Percentiles rank a stretch among this genome's conserved stretches.
Conservation (phyloP, 2,329 filamentous ascomycete genomes). For the Sclerotinia nivalis region DNA sequence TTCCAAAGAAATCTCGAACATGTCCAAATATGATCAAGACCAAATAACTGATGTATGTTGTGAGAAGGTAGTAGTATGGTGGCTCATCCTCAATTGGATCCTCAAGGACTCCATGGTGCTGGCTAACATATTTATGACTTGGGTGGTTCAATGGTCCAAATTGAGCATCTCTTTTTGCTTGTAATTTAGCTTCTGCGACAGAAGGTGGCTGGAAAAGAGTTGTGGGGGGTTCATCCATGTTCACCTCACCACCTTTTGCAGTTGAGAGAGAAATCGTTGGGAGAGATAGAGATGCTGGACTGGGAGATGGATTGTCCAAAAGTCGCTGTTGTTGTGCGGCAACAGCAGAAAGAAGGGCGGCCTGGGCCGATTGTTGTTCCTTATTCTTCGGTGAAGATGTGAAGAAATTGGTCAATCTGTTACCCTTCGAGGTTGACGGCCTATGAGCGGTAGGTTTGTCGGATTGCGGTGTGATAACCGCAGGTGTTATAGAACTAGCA, state of each 20-base stretch:
- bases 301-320: slow-evolving; percentile 55
- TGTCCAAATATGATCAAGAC: slow-evolving; percentile 95
- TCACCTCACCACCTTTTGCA: slow-evolving; percentile 73
- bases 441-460: slow-evolving; percentile 47
- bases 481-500: slow-evolving; percentile 38
- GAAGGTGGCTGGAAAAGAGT: slow-evolving; percentile 87
- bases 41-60: slow-evolving; percentile 97
- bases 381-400: slow-evolving; percentile 76
- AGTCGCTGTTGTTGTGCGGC: slow-evolving; percentile 61
- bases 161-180: slow-evolving; percentile 80
- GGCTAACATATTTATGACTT: slow-evolving; percentile 85
- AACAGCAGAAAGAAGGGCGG: slow-evolving; percentile 63
- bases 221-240: slow-evolving; percentile 70
- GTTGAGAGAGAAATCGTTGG: slow-evolving; percentile 92
- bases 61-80: slow-evolving; percentile 94
- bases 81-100: slow-evolving; percentile 92
- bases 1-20: slow-evolving; percentile 95
- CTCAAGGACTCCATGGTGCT: slow-evolving; percentile 75
- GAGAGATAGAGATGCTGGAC: slow-evolving; percentile 71
- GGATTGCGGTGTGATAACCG: slow-evolving; percentile 36
- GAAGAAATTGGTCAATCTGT: slow-evolving; percentile 80
- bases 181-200: slow-evolving; percentile 74
- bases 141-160: slow-evolving; percentile 83
- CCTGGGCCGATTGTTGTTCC: slow-evolving; percentile 63
- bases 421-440: slow-evolving; percentile 66